Base-by-base conservation (phyloP, 192 early-diverging fungal genomes). In the Chytriomyces confervae region DNA sequence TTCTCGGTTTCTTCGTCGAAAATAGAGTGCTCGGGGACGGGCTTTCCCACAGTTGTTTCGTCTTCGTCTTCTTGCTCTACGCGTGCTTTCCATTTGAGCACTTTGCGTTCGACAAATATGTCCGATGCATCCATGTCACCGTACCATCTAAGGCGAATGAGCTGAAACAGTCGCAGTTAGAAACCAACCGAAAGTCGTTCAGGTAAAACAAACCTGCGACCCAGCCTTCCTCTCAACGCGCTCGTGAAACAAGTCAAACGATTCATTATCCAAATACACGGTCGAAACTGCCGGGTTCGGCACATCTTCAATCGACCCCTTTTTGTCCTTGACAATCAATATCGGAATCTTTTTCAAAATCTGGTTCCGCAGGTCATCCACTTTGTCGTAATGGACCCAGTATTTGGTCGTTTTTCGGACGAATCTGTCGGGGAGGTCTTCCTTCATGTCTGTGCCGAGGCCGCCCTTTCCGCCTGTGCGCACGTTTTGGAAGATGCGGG, bases 21-120 rank as follows among this genome's bases (percentile, higher is more conserved):
- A n/a, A 74, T 20, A 1, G 29, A 62, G 23, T 46, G 53, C 90
- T 89, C 50, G 24, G 13, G 8, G 23, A 60, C 60, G 67, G 44
- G 3, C 1, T 11, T 48, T 20, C 13, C 48, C 8, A 5, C 67
- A 7, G 50, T 27, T n/a, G 2, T 36, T 20, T 74, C 72, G 20
- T 74, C 72, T 47, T 62, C 57, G n/a, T 72, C 70, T 4, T 50
- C 27, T 9, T 71, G 50, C 23, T 71, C 69, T 0, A 16, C 61
- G 20, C 24, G 10, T 13, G 60, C 24, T 5, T 74, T 74, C n/a
- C 61, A n/a, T 74, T 74, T 74, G 45, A 74, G 72, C 4, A 74
- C 72, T 48, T 99, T 99, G 75, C 96, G 94, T 89, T 99, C 97
- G 47, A 98, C 90, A 86, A 96, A 99, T 70, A 99, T 93, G 70